Evolutionary conservation across 768 basidiomycete genomes (phyloP).

Genomic region (Leucocoprinus leucothites): DNA sequence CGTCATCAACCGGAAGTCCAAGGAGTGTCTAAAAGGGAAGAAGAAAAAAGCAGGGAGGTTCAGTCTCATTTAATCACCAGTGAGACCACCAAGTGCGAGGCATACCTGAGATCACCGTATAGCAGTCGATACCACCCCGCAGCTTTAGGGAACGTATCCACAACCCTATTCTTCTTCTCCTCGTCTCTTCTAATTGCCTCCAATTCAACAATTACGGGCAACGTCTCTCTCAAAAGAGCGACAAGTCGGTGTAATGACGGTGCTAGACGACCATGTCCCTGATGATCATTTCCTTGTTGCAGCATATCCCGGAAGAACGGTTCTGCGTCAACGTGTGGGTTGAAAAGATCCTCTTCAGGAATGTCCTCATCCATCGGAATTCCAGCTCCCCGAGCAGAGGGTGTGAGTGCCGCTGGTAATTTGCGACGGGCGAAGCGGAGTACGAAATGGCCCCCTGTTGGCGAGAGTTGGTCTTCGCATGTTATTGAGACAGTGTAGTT

Average conservation of each 20-base stretch:
- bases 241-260: conserved; percentile 66
- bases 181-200: conserved; percentile 47
- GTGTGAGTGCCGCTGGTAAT: background rate
- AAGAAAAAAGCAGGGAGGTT: too few relatives aligned
- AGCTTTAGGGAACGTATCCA: conserved; percentile 76
- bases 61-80: background rate
- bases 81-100: background rate
- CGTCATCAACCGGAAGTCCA: conserved; percentile 77
- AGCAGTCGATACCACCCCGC: conserved; percentile 81
- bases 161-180: conserved; percentile 28
- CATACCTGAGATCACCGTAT: conserved; percentile 64
- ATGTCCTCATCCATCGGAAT: conserved; percentile 21
- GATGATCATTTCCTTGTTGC: conserved; percentile 59
- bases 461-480: conserved; percentile 72
- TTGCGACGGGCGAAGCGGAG: conserved; percentile 63
- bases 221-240: conserved; percentile 66
- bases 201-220: conserved; percentile 74
- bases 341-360: conserved; percentile 34
- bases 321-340: conserved; percentile 80
- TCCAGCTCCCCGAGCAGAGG: conserved; percentile 18
- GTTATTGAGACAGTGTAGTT: conserved; percentile 77
- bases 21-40: conserved; percentile 51
- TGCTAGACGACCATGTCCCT: conserved; percentile 60
- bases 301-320: conserved; percentile 71
- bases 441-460: conserved; percentile 67